Percentiles rank a stretch among this genome's conserved stretches.
phyloP scores from a whole-genome alignment of 202 grass and related monocot species.

The Zoysia matrella region DNA sequence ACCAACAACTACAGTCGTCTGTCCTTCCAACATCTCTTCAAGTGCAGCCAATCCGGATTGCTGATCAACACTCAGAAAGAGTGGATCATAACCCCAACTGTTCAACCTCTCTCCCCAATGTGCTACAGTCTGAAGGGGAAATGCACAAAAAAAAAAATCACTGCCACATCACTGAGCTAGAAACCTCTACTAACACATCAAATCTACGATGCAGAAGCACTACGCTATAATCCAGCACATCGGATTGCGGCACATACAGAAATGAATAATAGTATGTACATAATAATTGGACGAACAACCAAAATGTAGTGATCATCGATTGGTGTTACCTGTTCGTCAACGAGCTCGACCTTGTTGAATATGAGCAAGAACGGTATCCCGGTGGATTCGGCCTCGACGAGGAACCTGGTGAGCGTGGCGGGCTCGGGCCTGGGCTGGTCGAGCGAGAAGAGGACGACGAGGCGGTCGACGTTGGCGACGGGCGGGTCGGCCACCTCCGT shows the following conservation, averaged over 20 bases:
- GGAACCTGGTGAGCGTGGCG: slow-evolving; percentile 85
- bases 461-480: slow-evolving; percentile 78
- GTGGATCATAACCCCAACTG: slow-evolving; percentile 84
- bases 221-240: neutral
- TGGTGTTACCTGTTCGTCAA: slow-evolving; percentile 67
- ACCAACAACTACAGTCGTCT: slow-evolving; percentile 93
- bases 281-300: neutral
- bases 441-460: slow-evolving; percentile 82
- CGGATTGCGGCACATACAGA: neutral
- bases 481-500: slow-evolving; percentile 74
- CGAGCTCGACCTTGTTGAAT: slow-evolving; percentile 88
- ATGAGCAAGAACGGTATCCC: slow-evolving; percentile 71
- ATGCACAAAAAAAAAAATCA: slow-evolving; percentile 8
- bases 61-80: slow-evolving; percentile 80
- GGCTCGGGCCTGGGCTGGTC: slow-evolving; percentile 80
- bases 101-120: slow-evolving; percentile 78
- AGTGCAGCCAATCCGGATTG: slow-evolving; percentile 69
- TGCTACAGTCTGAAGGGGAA: slow-evolving; percentile 55
- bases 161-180: neutral
- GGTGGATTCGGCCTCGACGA: slow-evolving; percentile 83
- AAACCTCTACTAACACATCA: neutral
- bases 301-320: neutral
- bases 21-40: slow-evolving; percentile 68
- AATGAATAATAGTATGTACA: neutral
- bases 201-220: neutral